Evolutionary conservation across 768 basidiomycete genomes (phyloP).

Genomic region (Amanita rubescens): DNA sequence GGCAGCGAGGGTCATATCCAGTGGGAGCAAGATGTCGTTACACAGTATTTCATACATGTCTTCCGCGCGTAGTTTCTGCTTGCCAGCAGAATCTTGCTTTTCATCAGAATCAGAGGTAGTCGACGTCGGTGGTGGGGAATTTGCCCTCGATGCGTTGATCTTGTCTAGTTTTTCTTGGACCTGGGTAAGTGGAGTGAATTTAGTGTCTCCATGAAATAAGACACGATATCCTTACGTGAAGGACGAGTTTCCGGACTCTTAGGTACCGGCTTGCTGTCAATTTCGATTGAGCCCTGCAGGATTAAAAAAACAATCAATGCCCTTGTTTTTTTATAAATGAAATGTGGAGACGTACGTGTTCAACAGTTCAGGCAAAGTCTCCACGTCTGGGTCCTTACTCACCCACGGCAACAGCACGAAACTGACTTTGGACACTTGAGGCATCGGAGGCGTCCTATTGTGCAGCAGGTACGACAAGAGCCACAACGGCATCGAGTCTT

Average conservation of each 20-base stretch:
- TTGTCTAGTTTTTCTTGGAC: slow-evolving; percentile 80
- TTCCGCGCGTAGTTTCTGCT: slow-evolving; percentile 35
- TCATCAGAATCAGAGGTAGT: not conserved
- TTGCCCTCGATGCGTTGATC: slow-evolving; percentile 13
- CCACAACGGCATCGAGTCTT: slow-evolving; percentile 83
- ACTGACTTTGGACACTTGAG: slow-evolving; percentile 66
- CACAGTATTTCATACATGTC: slow-evolving; percentile 84
- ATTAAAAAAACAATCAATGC: not conserved
- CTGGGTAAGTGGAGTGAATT: too few species aligned
- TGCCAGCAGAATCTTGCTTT: not conserved
- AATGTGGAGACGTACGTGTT: slow-evolving; percentile 58
- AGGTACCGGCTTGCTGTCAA: slow-evolving; percentile 84
- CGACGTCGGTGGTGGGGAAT: slow-evolving; percentile 2
- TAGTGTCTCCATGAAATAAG: too few species aligned
- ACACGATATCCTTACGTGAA: slow-evolving; percentile 56
- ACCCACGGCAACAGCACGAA: slow-evolving; percentile 83
- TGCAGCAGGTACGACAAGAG: slow-evolving; percentile 78
- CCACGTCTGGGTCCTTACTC: slow-evolving; percentile 45
- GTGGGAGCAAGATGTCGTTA: slow-evolving; percentile 74
- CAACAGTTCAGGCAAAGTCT: slow-evolving; percentile 72
- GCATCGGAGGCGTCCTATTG: slow-evolving; percentile 46
- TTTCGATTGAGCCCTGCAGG: slow-evolving; percentile 69
- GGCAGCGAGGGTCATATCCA: slow-evolving; percentile 85
- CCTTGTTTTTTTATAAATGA: slow-evolving; percentile 4
- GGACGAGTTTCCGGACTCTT: slow-evolving; percentile 75